phyloP scores from a whole-genome alignment of 306 rosid species.

The Vigna radiata region DNA sequence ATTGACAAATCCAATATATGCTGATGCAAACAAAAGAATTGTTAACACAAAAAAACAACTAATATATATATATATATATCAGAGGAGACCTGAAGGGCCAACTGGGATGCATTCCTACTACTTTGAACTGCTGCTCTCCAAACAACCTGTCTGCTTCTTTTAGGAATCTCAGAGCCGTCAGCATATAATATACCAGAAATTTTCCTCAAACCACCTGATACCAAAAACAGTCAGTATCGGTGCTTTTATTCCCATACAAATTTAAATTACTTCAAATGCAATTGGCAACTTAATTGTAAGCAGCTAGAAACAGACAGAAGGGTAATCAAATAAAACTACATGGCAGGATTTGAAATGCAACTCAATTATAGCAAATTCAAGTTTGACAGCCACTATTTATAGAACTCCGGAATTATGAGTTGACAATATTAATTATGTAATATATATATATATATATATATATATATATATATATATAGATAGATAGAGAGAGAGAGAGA shows the following conservation, averaged over 20 bases:
- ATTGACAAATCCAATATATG: constrained; percentile 34
- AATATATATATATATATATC: not conserved
- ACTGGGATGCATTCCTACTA: constrained; percentile 80
- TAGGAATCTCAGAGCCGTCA: constrained; percentile 83
- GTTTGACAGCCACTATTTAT: not conserved
- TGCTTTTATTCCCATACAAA: constrained; percentile 29
- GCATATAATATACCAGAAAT: constrained; percentile 69
- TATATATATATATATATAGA: too few relatives aligned
- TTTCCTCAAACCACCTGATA: constrained; percentile 75
- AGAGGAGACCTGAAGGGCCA: constrained; percentile 79
- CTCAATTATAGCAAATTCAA: constrained; percentile 12
- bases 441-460: not conserved
- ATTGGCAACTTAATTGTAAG: not conserved
- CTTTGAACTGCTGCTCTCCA: constrained; percentile 94
- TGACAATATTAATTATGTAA: not conserved
- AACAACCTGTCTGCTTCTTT: constrained; percentile 76
- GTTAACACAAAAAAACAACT: not conserved
- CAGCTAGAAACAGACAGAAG: not conserved
- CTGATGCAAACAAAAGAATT: not conserved
- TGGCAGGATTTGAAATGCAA: not conserved
- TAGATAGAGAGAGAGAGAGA: too few relatives aligned
- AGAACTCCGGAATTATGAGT: not conserved
- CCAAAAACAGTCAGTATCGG: constrained; percentile 37
- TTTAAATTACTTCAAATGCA: constrained; percentile 19
- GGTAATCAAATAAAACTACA: not conserved